phyloP scores from a whole-genome alignment of 2,329 filamentous ascomycete species.

The Pyricularia sp. region DNA sequence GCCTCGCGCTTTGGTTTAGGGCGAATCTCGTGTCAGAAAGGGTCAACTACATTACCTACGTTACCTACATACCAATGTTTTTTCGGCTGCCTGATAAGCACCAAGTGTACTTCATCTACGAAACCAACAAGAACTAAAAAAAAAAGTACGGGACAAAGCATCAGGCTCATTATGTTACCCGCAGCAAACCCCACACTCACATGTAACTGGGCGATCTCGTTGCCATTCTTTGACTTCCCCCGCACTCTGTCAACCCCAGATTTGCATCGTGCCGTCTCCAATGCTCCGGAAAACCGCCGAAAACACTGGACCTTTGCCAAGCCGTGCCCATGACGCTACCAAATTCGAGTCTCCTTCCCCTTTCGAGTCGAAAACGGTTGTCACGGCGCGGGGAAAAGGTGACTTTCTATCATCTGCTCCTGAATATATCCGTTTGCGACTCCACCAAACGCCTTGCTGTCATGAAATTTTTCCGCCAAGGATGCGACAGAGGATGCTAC shows the following conservation, averaged over 20 bases:
- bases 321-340: not conserved
- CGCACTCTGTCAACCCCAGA: not conserved
- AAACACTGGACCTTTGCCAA: not conserved
- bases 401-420: not conserved
- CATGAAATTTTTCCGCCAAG: not conserved
- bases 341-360: not conserved
- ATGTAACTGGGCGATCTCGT: not conserved
- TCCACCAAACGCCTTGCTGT: not conserved
- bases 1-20: not conserved
- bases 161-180: not conserved
- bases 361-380: not conserved
- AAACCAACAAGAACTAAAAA: not conserved
- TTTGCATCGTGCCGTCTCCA: not conserved
- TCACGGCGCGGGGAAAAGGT: not conserved
- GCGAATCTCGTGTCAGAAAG: too few relatives aligned
- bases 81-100: not conserved
- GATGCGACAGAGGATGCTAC: not conserved
- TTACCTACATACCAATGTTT: not conserved
- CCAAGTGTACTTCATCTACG: not conserved
- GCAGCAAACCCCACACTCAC: not conserved
- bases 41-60: not conserved
- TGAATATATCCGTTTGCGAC: not conserved
- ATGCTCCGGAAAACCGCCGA: not conserved
- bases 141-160: not conserved
- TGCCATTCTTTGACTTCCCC: slow-evolving; percentile 1